These are phyloP conservation scores for Candida verbasci DNA, from an alignment of 805 yeast genomes.

Conservation along the genomic window DNA sequence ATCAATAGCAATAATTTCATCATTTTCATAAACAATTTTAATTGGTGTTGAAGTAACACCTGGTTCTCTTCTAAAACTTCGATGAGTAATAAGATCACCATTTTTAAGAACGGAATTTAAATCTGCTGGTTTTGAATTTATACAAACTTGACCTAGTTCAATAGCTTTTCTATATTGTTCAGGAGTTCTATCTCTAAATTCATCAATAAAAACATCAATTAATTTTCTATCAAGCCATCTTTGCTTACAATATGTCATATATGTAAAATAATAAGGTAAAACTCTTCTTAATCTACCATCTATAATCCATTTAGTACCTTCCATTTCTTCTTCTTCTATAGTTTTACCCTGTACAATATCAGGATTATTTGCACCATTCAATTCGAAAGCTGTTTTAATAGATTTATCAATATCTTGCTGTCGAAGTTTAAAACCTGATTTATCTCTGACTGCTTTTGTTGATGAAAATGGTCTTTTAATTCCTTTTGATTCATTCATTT, in stretches of 20 bases:
- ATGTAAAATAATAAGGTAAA: conserved; percentile 83
- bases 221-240: conserved; percentile 88
- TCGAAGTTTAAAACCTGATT: conserved; percentile 44
- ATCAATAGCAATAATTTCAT: conserved; percentile 74
- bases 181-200: conserved; percentile 75
- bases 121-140: conserved; percentile 64
- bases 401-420: conserved; percentile 42
- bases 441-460: conserved; percentile 29
- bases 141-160: conserved; percentile 61
- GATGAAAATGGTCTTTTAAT: conserved; percentile 13
- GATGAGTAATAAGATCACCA: conserved; percentile 79
- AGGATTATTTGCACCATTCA: conserved; percentile 30
- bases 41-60: conserved; percentile 62
- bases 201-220: conserved; percentile 74
- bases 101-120: conserved; percentile 65
- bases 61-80: conserved; percentile 88
- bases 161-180: conserved; percentile 55
- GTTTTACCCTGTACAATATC: conserved; percentile 25
- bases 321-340: conserved; percentile 52
- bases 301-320: conserved; percentile 52
- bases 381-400: conserved; percentile 37
- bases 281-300: conserved; percentile 67
- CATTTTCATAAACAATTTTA: conserved; percentile 68
- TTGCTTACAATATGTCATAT: conserved; percentile 83
- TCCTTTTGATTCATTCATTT: conserved; percentile 3